Percentiles rank a stretch among this genome's conserved stretches.
phyloP scores from a whole-genome alignment of 306 rosid genomes.

The Senna siamea region DNA sequence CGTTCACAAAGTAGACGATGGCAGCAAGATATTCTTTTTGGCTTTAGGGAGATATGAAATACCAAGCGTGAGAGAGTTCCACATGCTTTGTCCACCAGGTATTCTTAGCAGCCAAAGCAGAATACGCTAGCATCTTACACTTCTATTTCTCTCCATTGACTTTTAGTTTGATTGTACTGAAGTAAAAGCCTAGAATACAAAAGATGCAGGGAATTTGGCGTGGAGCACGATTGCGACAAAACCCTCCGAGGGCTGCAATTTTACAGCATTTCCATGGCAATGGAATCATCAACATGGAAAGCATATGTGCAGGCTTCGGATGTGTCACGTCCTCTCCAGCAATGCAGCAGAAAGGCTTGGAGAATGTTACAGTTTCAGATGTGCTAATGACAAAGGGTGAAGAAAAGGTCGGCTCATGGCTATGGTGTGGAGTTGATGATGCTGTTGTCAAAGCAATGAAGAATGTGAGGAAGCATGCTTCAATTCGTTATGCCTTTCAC shows the following conservation, averaged over 20 bases:
- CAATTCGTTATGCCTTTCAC: background rate
- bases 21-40: too few species aligned
- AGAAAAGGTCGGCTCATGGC: constrained; percentile 69
- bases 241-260: constrained; percentile 50
- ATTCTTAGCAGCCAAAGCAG: constrained; percentile 21
- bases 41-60: too few species aligned
- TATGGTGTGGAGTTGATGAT: constrained; percentile 68
- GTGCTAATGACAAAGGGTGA: constrained; percentile 64
- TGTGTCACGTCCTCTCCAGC: constrained; percentile 47
- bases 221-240: constrained; percentile 47
- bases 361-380: constrained; percentile 83
- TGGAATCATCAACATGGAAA: constrained; percentile 46
- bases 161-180: too few species aligned
- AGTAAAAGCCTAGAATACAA: background rate
- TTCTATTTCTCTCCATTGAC: background rate
- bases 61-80: too few species aligned
- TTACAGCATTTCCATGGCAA: constrained; percentile 47
- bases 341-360: constrained; percentile 66
- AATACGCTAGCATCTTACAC: background rate
- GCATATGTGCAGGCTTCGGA: constrained; percentile 44
- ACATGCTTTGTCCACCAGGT: background rate
- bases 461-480: constrained; percentile 48
- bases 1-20: constrained; percentile 25
- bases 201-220: constrained; percentile 64
- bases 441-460: constrained; percentile 63